Percentiles rank a stretch among this genome's conserved stretches.
These are phyloP conservation scores for Aspergillus ellipticus DNA, from an alignment of 495 filamentous ascomycete genomes.

Conservation along the genomic window DNA sequence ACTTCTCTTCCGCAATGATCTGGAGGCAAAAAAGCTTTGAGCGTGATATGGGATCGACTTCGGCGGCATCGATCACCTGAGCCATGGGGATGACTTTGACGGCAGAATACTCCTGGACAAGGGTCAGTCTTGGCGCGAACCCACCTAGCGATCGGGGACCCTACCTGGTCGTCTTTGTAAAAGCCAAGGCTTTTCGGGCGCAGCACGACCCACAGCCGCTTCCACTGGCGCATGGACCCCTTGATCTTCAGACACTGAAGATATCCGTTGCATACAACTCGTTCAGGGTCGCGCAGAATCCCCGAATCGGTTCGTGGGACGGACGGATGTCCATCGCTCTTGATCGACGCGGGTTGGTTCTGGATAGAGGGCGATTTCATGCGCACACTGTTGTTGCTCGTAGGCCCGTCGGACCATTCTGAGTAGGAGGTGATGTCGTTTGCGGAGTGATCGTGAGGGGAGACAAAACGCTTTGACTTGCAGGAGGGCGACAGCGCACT, in stretches of 20 bases:
- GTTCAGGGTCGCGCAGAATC: constrained; percentile 58
- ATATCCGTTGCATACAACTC: constrained; percentile 89
- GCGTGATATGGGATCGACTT: constrained; percentile 81
- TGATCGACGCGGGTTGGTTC: constrained; percentile 28
- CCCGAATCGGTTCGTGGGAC: constrained; percentile 49
- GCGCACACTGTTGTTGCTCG: constrained; percentile 25
- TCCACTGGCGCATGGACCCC: constrained; percentile 89
- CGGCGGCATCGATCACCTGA: constrained; percentile 84
- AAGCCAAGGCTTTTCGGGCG: constrained; percentile 81
- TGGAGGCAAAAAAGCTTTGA: constrained; percentile 87
- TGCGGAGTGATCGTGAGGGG: constrained; percentile 75
- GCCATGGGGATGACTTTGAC: constrained; percentile 75
- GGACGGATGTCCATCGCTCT: constrained; percentile 24
- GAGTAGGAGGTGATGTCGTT: constrained; percentile 86
- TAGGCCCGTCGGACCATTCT: constrained; percentile 74
- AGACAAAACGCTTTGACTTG: constrained; percentile 38
- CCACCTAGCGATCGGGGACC: background rate
- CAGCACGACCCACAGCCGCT: constrained; percentile 89
- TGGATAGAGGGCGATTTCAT: constrained; percentile 29
- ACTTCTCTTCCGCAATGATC: constrained; percentile 91
- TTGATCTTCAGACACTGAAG: constrained; percentile 82
- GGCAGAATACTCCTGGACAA: constrained; percentile 72
- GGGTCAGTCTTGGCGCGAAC: background rate
- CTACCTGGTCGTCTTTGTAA: constrained; percentile 81
- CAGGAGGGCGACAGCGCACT: constrained; percentile 27